Percentiles rank a stretch among this genome's conserved stretches.
Evolutionary conservation across 768 basidiomycete genomes (phyloP).

Genomic region (Psilocybe cyanescens): DNA sequence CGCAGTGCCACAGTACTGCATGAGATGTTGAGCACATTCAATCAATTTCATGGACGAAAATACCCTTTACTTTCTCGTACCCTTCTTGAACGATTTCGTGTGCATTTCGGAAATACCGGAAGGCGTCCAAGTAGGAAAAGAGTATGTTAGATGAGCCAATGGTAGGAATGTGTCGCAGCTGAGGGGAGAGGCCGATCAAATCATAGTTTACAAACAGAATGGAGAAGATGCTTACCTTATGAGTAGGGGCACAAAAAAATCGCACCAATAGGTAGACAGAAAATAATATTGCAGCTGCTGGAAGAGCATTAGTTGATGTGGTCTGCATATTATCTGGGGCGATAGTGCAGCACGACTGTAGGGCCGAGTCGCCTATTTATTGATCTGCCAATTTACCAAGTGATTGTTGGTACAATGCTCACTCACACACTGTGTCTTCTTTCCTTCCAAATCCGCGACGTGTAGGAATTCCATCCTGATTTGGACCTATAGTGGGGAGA

Average conservation of each 20-base stretch:
- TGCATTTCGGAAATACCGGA: conserved; percentile 17
- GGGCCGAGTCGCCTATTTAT: background rate
- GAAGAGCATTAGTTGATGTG: no score
- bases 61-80: conserved; percentile 21
- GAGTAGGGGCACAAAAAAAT: conserved; percentile 2
- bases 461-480: background rate
- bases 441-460: background rate
- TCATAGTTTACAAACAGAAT: background rate
- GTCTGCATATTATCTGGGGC: background rate
- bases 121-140: conserved; percentile 14
- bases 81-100: conserved; percentile 23
- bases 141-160: conserved; percentile 16
- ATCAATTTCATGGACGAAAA: background rate
- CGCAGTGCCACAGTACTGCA: conserved; percentile 16
- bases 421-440: background rate
- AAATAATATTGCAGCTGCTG: background rate
- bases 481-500: background rate
- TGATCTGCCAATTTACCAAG: background rate
- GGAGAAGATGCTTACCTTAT: background rate
- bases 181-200: background rate
- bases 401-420: background rate
- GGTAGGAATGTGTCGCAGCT: conserved; percentile 23
- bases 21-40: background rate
- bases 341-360: background rate
- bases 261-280: background rate